A percentile compares a stretch with the other conserved stretches of the same genome.
Conservation (phyloP, 169 alveolate species). For the Cryptosporidium xiaoi region DNA sequence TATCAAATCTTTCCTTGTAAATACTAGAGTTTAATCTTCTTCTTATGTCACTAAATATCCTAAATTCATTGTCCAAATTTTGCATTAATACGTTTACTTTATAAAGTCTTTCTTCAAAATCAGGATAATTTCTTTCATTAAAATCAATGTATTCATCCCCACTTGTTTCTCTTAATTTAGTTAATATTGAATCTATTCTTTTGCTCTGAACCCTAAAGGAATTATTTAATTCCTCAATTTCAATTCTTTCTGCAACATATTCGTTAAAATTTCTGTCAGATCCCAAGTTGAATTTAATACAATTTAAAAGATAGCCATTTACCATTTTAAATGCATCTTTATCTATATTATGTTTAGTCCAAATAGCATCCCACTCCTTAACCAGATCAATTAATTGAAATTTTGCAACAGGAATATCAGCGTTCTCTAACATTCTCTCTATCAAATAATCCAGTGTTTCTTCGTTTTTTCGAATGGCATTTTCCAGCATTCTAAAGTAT, state of each 20-base stretch:
- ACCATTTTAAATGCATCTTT: conserved; percentile 20
- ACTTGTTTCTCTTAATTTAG: conserved; percentile 7
- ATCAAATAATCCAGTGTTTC: background rate
- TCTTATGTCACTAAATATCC: background rate
- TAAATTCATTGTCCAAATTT: conserved; percentile 16
- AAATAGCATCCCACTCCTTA: conserved; percentile 25
- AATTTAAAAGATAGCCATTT: conserved; percentile 10
- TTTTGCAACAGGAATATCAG: background rate
- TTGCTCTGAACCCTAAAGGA: conserved; percentile 15
- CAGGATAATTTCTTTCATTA: background rate
- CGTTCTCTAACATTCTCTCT: background rate
- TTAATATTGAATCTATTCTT: conserved; percentile 5
- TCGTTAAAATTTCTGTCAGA: background rate
- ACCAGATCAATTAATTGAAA: background rate
- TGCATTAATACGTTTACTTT: background rate
- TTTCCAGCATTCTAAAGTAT: background rate
- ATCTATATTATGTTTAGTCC: conserved; percentile 5
- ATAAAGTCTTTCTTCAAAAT: background rate
- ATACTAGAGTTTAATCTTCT: conserved; percentile 6
- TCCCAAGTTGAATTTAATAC: conserved; percentile 8
- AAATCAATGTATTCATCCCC: conserved; percentile 8
- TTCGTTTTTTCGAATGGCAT: background rate
- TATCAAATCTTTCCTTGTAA: background rate
- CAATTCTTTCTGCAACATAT: background rate
- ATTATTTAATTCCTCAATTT: conserved; percentile 6